Conservation (phyloP, 345 rosid species). For the Raphanus raphanistrum region DNA sequence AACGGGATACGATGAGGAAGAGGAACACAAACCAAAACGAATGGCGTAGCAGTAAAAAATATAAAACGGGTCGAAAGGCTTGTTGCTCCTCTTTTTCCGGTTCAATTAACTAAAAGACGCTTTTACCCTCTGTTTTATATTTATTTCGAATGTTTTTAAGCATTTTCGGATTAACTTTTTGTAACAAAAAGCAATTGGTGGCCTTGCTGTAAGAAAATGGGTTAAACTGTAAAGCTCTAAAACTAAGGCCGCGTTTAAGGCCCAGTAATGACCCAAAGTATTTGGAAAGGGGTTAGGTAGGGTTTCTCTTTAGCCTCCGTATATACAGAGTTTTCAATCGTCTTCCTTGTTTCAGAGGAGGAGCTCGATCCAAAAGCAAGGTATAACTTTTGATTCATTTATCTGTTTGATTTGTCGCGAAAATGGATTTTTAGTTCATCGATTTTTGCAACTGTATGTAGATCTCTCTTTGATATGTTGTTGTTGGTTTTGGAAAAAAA, state of each 20-base stretch:
- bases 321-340: background rate
- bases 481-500: background rate
- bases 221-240: background rate
- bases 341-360: background rate
- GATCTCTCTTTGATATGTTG: background rate
- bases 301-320: background rate
- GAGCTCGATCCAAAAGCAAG: constrained; percentile 6
- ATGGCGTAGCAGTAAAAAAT: background rate
- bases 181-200: too few relatives aligned
- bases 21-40: background rate
- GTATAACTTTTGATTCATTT: background rate
- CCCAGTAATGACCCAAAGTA: background rate
- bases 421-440: background rate
- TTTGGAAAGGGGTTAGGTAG: constrained; percentile 19
- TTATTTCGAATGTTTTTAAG: too few relatives aligned
- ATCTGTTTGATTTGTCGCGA: background rate
- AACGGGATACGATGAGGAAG: too few relatives aligned
- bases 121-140: background rate
- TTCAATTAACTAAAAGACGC: constrained; percentile 1
- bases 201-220: background rate
- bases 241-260: background rate
- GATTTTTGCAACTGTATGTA: background rate
- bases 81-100: constrained; percentile 34
- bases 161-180: too few relatives aligned
- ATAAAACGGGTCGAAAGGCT: constrained; percentile 28